phyloP scores from a whole-genome alignment of 2,329 filamentous ascomycete genomes.

The Rasamsonia emersonii region DNA sequence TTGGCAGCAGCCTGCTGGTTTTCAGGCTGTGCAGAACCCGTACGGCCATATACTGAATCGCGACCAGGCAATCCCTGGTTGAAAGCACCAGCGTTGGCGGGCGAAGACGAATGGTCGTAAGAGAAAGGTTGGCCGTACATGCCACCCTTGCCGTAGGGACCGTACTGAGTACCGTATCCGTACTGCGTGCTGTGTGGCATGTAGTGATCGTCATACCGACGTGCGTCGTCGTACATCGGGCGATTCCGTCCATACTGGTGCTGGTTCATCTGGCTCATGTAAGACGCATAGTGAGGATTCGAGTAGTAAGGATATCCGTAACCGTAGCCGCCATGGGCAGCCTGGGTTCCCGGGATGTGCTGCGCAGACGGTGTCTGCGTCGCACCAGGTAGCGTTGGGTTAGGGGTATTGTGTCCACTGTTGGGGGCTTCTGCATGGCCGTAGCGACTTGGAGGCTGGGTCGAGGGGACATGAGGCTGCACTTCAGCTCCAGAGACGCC shows the following conservation, averaged over 20 bases:
- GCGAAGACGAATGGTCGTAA: constrained; percentile 57
- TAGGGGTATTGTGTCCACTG: constrained; percentile 85
- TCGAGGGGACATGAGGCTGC: constrained; percentile 49
- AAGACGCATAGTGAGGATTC: constrained; percentile 53
- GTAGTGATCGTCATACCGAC: constrained; percentile 41
- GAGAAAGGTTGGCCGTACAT: constrained; percentile 60
- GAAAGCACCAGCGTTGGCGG: constrained; percentile 47
- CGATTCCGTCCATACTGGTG: constrained; percentile 41
- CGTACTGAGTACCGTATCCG: constrained; percentile 44
- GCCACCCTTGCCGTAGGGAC: constrained; percentile 47
- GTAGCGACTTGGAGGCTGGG: constrained; percentile 70
- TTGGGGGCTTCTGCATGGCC: constrained; percentile 63
- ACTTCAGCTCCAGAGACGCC: constrained; percentile 52
- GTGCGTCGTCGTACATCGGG: constrained; percentile 42
- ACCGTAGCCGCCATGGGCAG: constrained; percentile 48
- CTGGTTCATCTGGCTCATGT: constrained; percentile 48
- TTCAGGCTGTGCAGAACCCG: constrained; percentile 50
- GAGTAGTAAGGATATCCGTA: constrained; percentile 54
- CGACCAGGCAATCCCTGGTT: constrained; percentile 38
- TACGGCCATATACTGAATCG: constrained; percentile 52
- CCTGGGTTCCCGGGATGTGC: constrained; percentile 44
- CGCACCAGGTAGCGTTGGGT: constrained; percentile 57
- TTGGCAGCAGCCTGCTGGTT: constrained; percentile 42
- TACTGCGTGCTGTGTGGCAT: constrained; percentile 45
- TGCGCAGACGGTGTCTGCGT: constrained; percentile 48